Conservation (phyloP, 163 green algal species). For the Scenedesmus sp. region DNA sequence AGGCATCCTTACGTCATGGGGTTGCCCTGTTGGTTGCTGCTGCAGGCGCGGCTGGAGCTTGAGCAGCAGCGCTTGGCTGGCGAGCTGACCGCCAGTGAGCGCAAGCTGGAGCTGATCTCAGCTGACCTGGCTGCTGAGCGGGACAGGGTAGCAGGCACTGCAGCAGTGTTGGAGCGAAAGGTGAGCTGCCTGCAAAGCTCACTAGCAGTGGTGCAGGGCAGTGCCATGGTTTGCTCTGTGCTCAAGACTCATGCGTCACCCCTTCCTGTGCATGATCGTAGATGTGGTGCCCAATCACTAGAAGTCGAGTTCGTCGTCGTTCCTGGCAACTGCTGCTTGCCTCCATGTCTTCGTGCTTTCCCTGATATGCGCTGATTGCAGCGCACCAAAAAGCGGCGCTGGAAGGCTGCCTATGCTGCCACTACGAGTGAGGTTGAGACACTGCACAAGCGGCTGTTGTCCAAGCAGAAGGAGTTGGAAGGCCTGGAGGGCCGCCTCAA, state of each 20-base stretch:
- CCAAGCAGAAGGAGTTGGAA: constrained; percentile 38
- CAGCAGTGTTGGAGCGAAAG: constrained; percentile 45
- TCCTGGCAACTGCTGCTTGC: too few species aligned
- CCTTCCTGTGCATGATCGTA: neutral
- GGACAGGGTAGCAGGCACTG: constrained; percentile 14
- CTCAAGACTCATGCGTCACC: neutral
- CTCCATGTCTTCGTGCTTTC: neutral
- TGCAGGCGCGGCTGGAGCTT: constrained; percentile 51
- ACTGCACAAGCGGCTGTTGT: constrained; percentile 48
- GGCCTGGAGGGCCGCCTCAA: constrained; percentile 26
- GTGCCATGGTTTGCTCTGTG: neutral
- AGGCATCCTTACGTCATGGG: too few species aligned
- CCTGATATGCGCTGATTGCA: neutral
- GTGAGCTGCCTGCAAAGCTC: constrained; percentile 2
- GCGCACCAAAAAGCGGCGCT: constrained; percentile 53
- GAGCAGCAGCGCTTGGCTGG: constrained; percentile 34
- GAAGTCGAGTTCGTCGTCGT: too few species aligned
- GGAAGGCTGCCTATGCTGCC: constrained; percentile 33
- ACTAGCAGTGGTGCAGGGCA: too few species aligned
- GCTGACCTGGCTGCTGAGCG: constrained; percentile 46
- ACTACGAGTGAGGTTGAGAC: neutral
- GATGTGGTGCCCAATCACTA: too few species aligned
- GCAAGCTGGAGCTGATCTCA: constrained; percentile 32
- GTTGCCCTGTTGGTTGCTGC: neutral
- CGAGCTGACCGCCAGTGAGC: constrained; percentile 29